Evolutionary conservation across 2,329 filamentous ascomycete species (phyloP).

Genomic region (Botrytis hyacinthi): DNA sequence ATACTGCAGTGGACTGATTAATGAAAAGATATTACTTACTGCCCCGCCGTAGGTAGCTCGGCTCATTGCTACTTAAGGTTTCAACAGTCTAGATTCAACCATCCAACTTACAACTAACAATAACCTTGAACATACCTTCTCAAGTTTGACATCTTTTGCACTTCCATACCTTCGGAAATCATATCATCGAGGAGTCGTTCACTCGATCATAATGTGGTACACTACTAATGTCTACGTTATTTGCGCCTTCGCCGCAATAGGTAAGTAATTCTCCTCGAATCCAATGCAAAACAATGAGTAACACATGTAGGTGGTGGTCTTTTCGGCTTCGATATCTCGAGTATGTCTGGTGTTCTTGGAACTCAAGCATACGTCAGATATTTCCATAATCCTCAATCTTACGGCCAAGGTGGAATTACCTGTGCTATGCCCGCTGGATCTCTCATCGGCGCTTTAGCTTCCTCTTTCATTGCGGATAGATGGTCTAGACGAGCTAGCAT

Average conservation of each 20-base stretch:
- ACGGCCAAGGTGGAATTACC: conserved; percentile 67
- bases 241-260: conserved; percentile 61
- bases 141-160: neutral
- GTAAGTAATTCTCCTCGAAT: conserved; percentile 39
- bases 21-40: neutral
- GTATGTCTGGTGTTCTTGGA: conserved; percentile 67
- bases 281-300: neutral
- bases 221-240: conserved; percentile 57
- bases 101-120: neutral
- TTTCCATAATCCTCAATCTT: conserved; percentile 59
- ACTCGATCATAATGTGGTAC: conserved; percentile 31
- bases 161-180: neutral
- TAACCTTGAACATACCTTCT: neutral
- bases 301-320: conserved; percentile 54
- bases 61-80: neutral
- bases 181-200: conserved; percentile 13
- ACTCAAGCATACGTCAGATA: conserved; percentile 69
- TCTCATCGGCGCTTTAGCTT: conserved; percentile 58
- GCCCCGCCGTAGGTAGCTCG: neutral
- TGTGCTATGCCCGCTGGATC: conserved; percentile 73
- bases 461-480: conserved; percentile 55
- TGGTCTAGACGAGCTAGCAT: conserved; percentile 48
- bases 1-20: neutral
- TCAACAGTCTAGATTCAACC: neutral
- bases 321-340: conserved; percentile 77